A percentile compares a stretch with the other conserved stretches of the same genome.
phyloP scores from a whole-genome alignment of 805 yeast species.

The Yamadazyma scolyti region DNA sequence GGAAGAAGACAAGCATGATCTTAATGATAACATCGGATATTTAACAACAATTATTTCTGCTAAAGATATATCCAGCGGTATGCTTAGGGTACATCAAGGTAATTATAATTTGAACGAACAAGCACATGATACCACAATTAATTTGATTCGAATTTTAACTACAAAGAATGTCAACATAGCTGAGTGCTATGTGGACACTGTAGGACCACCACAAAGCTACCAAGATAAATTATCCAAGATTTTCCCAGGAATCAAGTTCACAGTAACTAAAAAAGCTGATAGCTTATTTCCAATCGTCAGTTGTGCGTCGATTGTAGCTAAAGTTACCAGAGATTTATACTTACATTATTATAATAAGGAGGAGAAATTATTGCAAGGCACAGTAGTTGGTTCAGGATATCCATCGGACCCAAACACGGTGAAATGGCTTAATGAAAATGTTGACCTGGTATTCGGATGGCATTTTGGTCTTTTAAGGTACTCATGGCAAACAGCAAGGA shows the following conservation, averaged over 20 bases:
- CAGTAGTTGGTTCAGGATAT: conserved; percentile 79
- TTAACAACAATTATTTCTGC: conserved; percentile 84
- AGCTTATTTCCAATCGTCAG: conserved; percentile 88
- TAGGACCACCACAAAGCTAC: conserved; percentile 89
- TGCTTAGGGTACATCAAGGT: conserved; percentile 59
- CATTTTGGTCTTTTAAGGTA: conserved; percentile 64
- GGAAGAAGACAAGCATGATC: conserved; percentile 41
- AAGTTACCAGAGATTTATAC: conserved; percentile 84
- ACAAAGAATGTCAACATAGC: conserved; percentile 58
- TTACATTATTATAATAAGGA: conserved; percentile 33
- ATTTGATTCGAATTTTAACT: conserved; percentile 62
- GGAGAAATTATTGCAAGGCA: conserved; percentile 29
- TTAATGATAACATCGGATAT: conserved; percentile 73
- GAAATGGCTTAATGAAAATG: conserved; percentile 61
- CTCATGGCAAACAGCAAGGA: conserved; percentile 93
- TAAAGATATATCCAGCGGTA: conserved; percentile 79
- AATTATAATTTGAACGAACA: conserved; percentile 84
- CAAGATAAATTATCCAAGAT: conserved; percentile 65
- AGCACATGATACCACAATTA: conserved; percentile 93
- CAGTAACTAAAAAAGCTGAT: conserved; percentile 94
- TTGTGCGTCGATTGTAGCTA: conserved; percentile 93
- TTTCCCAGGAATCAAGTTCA: conserved; percentile 69
- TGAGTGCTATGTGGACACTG: conserved; percentile 89
- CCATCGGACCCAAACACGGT: conserved; percentile 89
- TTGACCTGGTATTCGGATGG: conserved; percentile 87